Evolutionary conservation across 176 grass and related monocot genomes (phyloP), one percentile per base, ranked within the genome.

Genomic region (Hsuehochloa calcarea): DNA sequence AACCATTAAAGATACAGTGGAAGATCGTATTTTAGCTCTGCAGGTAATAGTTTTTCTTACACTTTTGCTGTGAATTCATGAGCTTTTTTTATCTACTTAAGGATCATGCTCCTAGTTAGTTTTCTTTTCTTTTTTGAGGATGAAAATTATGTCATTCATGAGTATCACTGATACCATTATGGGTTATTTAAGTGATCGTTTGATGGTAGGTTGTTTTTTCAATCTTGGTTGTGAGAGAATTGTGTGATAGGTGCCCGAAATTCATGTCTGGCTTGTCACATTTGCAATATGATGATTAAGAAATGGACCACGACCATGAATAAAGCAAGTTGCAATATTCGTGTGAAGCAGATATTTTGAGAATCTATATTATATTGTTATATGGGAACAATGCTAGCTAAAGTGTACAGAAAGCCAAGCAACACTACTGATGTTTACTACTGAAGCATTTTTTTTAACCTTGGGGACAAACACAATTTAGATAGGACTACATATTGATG

Each of bases 21-120:
- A 97, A 92, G 94, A 97, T 80, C 94, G 94, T 17, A 97, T 97
- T 77, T 92, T 97, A 88, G 92, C 94, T 84, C 61, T 97, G 44
- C 94, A 97, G 94, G 94, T 97, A 92, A 76, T 34, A 34, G 65
- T 52, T 45, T 58, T 40, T 9, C 39, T 23, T 75, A 17, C 49
- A 68, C 8, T 74, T 75, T 37, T 68, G 8, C 31, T 35, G 39
- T 29, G 44, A 59, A 16, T 73, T n/a, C 27, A 47, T 47, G 50
- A 14, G 9, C 13, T 55, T 19, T 44, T 60, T 43, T 41, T 19
- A 26, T 29, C 44, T 50, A 62, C 9, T n/a, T 68, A 60, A 43
- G 31, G 15, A n/a, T 17, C 60, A 70, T 68, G 31, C 6, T 0
- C 25, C 54, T 69, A 51, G n/a, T 49, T 74, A 38, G 3, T 20